Conservation (phyloP, 768 basidiomycete species). For the Leucosporidium yakuticum region DNA sequence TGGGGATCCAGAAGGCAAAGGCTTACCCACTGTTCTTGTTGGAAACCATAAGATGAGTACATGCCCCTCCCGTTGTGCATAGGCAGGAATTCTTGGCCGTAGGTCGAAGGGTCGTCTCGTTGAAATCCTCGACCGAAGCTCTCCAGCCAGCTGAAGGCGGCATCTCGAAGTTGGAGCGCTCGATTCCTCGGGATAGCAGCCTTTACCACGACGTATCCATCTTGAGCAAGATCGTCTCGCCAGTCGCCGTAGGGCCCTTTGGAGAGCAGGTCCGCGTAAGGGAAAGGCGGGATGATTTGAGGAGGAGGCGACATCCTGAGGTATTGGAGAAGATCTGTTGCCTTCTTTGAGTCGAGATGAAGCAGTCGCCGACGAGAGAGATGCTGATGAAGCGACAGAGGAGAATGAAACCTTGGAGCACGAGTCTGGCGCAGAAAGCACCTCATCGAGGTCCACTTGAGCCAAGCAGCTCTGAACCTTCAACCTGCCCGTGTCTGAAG, state of each 20-base stretch:
- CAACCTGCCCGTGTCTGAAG: no score
- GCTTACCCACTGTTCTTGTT: neutral
- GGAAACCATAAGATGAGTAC: constrained; percentile 17
- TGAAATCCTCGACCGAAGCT: constrained; percentile 1
- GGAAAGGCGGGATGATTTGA: constrained; percentile 11
- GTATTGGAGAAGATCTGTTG: no score
- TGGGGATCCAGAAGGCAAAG: neutral
- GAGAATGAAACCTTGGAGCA: no score
- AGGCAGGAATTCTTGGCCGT: neutral
- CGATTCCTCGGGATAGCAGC: constrained; percentile 36
- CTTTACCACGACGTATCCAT: constrained; percentile 38
- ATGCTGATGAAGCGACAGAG: no score
- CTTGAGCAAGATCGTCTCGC: constrained; percentile 24
- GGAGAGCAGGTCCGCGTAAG: constrained; percentile 18
- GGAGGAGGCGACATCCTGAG: no score
- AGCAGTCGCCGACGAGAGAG: no score
- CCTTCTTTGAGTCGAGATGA: no score
- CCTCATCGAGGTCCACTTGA: no score
- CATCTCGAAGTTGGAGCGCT: constrained; percentile 31
- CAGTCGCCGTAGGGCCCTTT: constrained; percentile 17
- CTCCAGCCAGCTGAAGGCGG: constrained; percentile 34
- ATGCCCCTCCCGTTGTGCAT: constrained; percentile 29
- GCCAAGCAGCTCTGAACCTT: no score
- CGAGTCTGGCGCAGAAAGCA: no score
- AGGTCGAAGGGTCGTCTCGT: constrained; percentile 11